Evolutionary conservation across 805 yeast species (phyloP).

Genomic region (Scheffersomyces coipomensis): DNA sequence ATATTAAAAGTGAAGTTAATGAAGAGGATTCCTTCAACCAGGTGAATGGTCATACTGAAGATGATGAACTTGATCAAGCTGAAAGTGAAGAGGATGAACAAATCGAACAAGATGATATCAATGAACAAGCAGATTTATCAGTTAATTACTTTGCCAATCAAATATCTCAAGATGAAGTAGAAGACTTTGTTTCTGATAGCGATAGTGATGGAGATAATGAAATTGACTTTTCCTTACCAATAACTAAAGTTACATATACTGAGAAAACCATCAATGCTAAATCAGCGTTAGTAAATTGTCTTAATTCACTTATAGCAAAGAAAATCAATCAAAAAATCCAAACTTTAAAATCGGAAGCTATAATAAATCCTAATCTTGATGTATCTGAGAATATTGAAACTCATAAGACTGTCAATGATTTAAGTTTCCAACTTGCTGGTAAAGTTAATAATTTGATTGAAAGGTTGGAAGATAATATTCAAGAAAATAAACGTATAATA

Average conservation of each 20-base stretch:
- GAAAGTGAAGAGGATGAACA: slow-evolving; percentile 11
- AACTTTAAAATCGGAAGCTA: neutral
- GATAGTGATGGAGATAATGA: slow-evolving; percentile 3
- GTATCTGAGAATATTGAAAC: neutral
- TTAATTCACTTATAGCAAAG: slow-evolving; percentile 15
- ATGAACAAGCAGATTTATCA: slow-evolving; percentile 2
- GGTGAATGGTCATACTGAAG: slow-evolving; percentile 1
- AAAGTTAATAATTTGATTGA: slow-evolving; percentile 9
- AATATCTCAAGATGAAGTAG: slow-evolving; percentile 6
- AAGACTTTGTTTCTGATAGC: slow-evolving; percentile 7
- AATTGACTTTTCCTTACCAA: slow-evolving; percentile 1
- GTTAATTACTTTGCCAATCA: neutral
- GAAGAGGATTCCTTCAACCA: too few relatives aligned
- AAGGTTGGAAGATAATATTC: slow-evolving; percentile 6
- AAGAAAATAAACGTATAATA: slow-evolving; percentile 1
- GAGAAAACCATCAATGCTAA: slow-evolving; percentile 17
- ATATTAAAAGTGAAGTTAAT: neutral
- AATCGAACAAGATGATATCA: slow-evolving; percentile 12
- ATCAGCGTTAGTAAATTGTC: slow-evolving; percentile 18
- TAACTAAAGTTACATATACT: slow-evolving; percentile 3
- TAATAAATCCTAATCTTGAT: neutral
- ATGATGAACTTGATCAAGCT: slow-evolving; percentile 7
- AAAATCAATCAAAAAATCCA: slow-evolving; percentile 10
- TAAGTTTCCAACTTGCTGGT: slow-evolving; percentile 8
- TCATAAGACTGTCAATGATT: slow-evolving; percentile 4